Conservation (phyloP, 1,139 yeast genomes). For the Geotrichum histeridarum region DNA sequence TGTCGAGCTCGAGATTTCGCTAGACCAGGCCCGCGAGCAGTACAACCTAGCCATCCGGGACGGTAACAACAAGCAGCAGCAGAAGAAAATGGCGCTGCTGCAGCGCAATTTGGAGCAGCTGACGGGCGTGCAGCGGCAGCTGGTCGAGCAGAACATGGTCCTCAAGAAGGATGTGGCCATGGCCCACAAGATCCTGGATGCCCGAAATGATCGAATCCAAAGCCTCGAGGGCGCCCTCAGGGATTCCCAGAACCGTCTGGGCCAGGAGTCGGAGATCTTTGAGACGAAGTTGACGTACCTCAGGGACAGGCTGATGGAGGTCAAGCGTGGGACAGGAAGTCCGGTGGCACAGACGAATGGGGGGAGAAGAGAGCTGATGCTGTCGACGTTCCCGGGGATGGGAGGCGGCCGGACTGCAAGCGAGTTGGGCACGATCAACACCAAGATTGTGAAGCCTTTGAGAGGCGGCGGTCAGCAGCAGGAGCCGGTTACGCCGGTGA, state of each 20-base stretch:
- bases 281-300: slow-evolving; percentile 48
- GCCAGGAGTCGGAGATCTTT: slow-evolving; percentile 47
- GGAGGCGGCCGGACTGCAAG: not conserved
- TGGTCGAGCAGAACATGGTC: slow-evolving; percentile 46
- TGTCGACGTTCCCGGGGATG: not conserved
- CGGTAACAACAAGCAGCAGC: slow-evolving; percentile 35
- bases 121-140: slow-evolving; percentile 40
- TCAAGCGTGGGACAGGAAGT: slow-evolving; percentile 22
- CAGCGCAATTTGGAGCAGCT: slow-evolving; percentile 47
- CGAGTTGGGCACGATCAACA: not conserved
- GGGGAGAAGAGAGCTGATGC: not conserved
- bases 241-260: slow-evolving; percentile 49
- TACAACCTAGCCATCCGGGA: slow-evolving; percentile 34
- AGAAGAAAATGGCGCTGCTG: slow-evolving; percentile 39
- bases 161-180: slow-evolving; percentile 47
- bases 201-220: slow-evolving; percentile 56
- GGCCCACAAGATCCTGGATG: slow-evolving; percentile 54
- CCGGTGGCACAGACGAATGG: not conserved
- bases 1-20: slow-evolving; percentile 42
- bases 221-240: slow-evolving; percentile 50
- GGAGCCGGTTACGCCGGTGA: not conserved
- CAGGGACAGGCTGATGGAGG: slow-evolving; percentile 41
- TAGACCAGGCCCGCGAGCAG: slow-evolving; percentile 40
- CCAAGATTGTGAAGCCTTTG: slow-evolving; percentile 59
- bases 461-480: slow-evolving; percentile 46